Evolutionary conservation across 305 asterid genomes (phyloP), one percentile per base, ranked within the genome.

Genomic region (Fraxinus platypoda): DNA sequence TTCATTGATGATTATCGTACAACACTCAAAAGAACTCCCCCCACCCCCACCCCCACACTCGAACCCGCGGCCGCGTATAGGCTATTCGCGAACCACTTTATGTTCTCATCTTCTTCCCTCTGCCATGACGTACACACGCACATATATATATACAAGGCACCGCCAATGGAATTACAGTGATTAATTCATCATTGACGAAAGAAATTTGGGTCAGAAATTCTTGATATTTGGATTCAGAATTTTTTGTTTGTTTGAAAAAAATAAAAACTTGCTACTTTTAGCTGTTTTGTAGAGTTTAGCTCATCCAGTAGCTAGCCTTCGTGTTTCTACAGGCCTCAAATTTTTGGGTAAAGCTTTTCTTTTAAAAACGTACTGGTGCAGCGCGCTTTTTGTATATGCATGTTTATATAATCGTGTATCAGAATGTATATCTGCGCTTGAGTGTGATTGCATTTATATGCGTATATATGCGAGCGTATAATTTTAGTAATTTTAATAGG

Each of bases 281-380:
- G 23, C 75, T 34, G 7, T 71, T 31, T 31, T 28, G 4, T 30
- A 31, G n/a, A 28, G 83, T 83, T 85, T 84, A 83, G 85, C 83
- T 85, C 81, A 73, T 80, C 85, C 79, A 81, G 83, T 74, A 80
- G 81, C 80, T 77, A 75, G 70, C 75, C 78, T 12, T 64, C 1
- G n/a, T 17, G 62, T 49, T 49, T 49, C 54, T 12, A 71, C 17
- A 66, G 26, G 82, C 86, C 75, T 13, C 75, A 74, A 82, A 80
- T 66, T 31, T 57, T 84, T 25, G 52, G 90, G 87, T 77, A 73
- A 76, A 57, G 82, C 75, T 26, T 49, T 71, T 28, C 34, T 68
- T 64, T 70, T 81, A 28, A 62, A 8, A 28, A 3, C 35, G 26
- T 26, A 28, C 37, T 1, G 38, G 75, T 64, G 35, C 37, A 30